phyloP scores from a whole-genome alignment of 2,329 filamentous ascomycete genomes.

The Ceratocystis colombiana region DNA sequence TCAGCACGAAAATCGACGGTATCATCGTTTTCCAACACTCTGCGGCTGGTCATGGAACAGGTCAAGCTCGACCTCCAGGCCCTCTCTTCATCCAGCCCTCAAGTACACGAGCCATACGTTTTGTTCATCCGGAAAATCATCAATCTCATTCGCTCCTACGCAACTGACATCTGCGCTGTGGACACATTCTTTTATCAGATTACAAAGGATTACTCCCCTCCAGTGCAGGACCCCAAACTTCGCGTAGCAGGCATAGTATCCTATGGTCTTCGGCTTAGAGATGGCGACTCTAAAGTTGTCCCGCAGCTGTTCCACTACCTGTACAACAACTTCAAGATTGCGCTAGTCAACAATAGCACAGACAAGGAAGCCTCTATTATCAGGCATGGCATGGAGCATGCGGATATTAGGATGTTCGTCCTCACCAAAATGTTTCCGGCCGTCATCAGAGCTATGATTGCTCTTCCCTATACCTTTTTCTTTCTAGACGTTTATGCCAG shows the following conservation, averaged over 20 bases:
- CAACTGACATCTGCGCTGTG: slow-evolving; percentile 43
- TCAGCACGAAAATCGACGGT: slow-evolving; percentile 34
- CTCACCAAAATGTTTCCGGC: slow-evolving; percentile 46
- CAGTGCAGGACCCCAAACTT: slow-evolving; percentile 45
- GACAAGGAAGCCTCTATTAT: slow-evolving; percentile 40
- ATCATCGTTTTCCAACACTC: slow-evolving; percentile 36
- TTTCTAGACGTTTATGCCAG: slow-evolving; percentile 43
- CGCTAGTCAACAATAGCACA: slow-evolving; percentile 42
- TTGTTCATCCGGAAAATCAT: slow-evolving; percentile 45
- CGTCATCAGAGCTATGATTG: slow-evolving; percentile 36
- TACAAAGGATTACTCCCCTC: slow-evolving; percentile 46
- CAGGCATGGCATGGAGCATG: slow-evolving; percentile 39
- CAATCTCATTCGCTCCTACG: slow-evolving; percentile 45
- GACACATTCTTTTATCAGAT: slow-evolving; percentile 49
- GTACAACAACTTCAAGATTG: slow-evolving; percentile 48
- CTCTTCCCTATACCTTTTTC: slow-evolving; percentile 36
- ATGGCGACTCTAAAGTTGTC: slow-evolving; percentile 40
- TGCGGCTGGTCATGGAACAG: slow-evolving; percentile 44
- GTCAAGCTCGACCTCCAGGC: slow-evolving; percentile 43
- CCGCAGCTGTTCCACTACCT: slow-evolving; percentile 48
- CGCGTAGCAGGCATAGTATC: slow-evolving; percentile 47
- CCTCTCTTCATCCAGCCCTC: slow-evolving; percentile 31
- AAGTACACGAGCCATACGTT: slow-evolving; percentile 41
- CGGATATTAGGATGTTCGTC: slow-evolving; percentile 39
- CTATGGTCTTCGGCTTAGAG: slow-evolving; percentile 46